These are phyloP conservation scores for Cyphellophora europaea DNA, from an alignment of 2,329 filamentous ascomycete species.

Conservation along the genomic window DNA sequence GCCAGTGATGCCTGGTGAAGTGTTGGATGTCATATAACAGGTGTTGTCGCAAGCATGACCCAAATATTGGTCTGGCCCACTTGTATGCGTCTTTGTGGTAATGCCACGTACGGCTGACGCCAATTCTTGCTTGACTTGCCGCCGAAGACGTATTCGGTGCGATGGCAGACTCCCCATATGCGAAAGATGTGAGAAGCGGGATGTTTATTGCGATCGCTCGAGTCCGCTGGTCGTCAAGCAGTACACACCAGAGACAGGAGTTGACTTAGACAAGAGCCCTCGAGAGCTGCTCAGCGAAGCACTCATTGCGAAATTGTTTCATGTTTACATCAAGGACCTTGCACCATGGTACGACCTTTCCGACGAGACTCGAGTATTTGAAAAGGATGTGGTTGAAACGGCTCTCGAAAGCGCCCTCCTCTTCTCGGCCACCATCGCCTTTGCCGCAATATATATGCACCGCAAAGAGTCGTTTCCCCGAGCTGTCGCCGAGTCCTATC, in stretches of 20 bases:
- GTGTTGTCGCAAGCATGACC: no score
- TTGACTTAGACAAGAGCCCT: conserved; percentile 1
- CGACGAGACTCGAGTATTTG: conserved; percentile 29
- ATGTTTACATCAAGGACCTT: conserved; percentile 17
- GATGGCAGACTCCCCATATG: conserved; percentile 7
- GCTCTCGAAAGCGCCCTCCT: conserved; percentile 33
- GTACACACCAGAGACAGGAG: neutral
- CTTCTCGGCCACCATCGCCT: conserved; percentile 36
- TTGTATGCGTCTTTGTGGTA: neutral
- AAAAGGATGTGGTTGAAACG: conserved; percentile 24
- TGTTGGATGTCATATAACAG: neutral
- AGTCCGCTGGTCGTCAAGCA: conserved; percentile 1
- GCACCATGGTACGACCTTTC: conserved; percentile 42
- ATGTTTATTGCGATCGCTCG: conserved; percentile 7
- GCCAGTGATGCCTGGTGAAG: neutral
- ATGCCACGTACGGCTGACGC: neutral
- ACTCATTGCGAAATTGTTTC: conserved; percentile 8
- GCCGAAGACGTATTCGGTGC: conserved; percentile 33
- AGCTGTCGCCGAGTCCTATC: conserved; percentile 30
- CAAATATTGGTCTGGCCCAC: no score
- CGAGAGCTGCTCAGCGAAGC: conserved; percentile 2
- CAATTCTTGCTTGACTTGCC: neutral
- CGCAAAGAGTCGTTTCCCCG: conserved; percentile 17
- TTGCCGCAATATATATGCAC: conserved; percentile 34
- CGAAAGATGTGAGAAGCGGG: conserved; percentile 5